Evolutionary conservation across 2,329 filamentous ascomycete species (phyloP), one percentile per base, ranked within the genome.

Genomic region (Alternaria hordeiaustralica): DNA sequence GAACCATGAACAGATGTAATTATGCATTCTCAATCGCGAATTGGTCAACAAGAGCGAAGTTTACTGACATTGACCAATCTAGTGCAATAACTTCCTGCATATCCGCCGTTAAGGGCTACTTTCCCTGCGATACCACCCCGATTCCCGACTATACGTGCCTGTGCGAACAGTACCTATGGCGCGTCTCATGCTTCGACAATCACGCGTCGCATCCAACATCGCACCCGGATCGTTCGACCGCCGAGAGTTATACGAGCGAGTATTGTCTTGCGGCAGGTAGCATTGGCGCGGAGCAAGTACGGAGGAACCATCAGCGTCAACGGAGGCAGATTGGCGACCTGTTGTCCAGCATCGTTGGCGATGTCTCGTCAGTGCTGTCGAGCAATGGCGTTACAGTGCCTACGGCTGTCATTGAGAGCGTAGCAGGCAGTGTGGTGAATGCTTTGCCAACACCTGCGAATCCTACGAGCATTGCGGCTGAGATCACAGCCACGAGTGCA

Each of bases 81-180:
- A 63, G 63, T 58, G 57, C 57, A 21, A 58, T 63, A 33, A 55
- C 58, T 7, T 58, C 60, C 5, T 66, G 63, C 13, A 36, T 60
- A 28, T 50, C 57, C 1, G 56, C 60, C 13, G 57, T 63, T 13
- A 49, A 66, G 26, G 46, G 50, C 15, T 58, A 66, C 44, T 63
- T 66, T 25, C 60, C 63, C 15, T 66, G 57, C 49, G 23, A 30
- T 26, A 57, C 26, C 18, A 26, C 47, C 13, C 23, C 25, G 23
- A 23, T 33, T 18, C 47, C 59, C 23, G 53, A 63, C 26, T 54
- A 60, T 15, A 46, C 53, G 12, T 69, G 62, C 20, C 45, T 69
- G 5, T 69, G 66, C 55, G 64, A 67, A 28, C 66, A 69, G 33
- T 61, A 65, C 45, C 44, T 60, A 60, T 69, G 64, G 64, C 62